These are phyloP conservation scores for Neurospora sp. DNA, from an alignment of 495 filamentous ascomycete species.

Conservation along the genomic window DNA sequence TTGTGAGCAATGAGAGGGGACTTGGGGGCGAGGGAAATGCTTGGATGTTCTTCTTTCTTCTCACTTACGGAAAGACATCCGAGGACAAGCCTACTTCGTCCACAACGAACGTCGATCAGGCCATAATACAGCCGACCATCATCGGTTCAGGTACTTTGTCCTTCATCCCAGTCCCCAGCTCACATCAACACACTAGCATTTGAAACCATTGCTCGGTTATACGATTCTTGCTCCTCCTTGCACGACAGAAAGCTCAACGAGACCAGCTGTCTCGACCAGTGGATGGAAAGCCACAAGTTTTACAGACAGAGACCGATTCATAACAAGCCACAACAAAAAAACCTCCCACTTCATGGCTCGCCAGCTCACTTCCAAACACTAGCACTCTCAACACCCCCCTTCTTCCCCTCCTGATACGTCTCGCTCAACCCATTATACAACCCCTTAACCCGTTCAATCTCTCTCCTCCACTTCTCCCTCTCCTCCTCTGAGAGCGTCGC, in stretches of 20 bases:
- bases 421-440: slow-evolving; percentile 25
- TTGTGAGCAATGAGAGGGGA: background rate
- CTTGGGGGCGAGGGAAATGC: background rate
- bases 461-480: slow-evolving; percentile 6
- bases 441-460: slow-evolving; percentile 26
- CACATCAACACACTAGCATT: background rate
- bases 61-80: background rate
- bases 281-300: background rate
- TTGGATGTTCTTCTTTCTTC: no score
- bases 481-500: slow-evolving; percentile 10
- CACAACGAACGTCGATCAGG: background rate
- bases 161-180: background rate
- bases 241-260: background rate
- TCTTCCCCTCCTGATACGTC: slow-evolving; percentile 28
- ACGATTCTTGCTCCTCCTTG: background rate
- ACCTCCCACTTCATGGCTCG: no score
- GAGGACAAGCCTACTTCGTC: background rate
- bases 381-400: slow-evolving; percentile 21
- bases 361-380: slow-evolving; percentile 30
- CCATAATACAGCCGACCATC: background rate
- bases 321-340: background rate
- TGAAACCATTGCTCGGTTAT: background rate
- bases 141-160: background rate
- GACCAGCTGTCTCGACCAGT: background rate
- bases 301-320: no score